Conservation (phyloP, 208 protist genomes). For the Balamuthia mandrillaris region DNA sequence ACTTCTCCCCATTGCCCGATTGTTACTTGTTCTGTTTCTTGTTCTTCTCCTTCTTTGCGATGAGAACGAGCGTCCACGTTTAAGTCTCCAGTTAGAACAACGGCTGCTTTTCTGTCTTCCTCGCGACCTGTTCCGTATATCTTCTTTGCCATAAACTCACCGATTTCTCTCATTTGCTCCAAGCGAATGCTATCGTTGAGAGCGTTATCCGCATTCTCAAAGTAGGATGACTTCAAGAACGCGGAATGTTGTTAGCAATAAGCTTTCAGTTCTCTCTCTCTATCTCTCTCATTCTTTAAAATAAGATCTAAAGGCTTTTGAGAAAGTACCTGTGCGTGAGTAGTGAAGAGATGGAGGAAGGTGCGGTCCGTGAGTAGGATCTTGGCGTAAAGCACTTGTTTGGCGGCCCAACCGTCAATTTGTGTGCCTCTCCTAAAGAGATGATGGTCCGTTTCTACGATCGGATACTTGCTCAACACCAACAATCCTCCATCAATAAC, state of each 20-base stretch:
- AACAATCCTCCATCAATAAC: conserved; percentile 20
- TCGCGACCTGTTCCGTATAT: not conserved
- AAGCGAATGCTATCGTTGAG: too few relatives aligned
- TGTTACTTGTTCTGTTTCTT: not conserved
- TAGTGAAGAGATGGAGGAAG: conserved; percentile 21
- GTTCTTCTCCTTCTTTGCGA: not conserved
- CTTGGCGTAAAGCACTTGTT: conserved; percentile 11
- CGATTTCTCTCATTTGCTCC: conserved; percentile 35
- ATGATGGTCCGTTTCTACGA: not conserved
- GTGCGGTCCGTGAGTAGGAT: not conserved
- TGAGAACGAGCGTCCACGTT: not conserved
- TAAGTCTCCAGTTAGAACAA: conserved; percentile 20
- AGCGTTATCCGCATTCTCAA: too few relatives aligned
- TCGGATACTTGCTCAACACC: conserved; percentile 7
- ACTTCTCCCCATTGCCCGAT: conserved; percentile 14
- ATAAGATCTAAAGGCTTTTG: too few relatives aligned
- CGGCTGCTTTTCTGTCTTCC: not conserved
- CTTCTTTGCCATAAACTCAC: not conserved
- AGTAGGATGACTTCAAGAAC: too few relatives aligned
- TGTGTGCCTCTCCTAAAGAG: not conserved
- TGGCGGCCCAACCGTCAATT: conserved; percentile 8
- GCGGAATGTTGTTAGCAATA: too few relatives aligned
- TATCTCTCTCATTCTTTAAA: too few relatives aligned
- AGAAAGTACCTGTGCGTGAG: not conserved
- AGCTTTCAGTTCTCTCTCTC: too few relatives aligned